Evolutionary conservation across 2,329 filamentous ascomycete species (phyloP).

Genomic region (Remersonia thermophila): DNA sequence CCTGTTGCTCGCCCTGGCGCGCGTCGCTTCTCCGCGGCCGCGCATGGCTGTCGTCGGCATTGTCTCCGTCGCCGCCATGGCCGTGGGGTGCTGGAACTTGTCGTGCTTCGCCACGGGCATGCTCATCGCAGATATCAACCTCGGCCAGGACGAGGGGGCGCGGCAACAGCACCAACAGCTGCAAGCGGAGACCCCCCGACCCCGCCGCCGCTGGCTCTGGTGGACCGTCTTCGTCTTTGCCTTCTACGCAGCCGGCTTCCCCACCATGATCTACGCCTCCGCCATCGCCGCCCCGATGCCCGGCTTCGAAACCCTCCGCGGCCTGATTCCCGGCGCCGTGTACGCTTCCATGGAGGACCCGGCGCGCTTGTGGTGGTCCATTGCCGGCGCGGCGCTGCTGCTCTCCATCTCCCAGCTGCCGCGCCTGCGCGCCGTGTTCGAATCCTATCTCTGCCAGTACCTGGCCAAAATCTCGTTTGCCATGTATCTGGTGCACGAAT

Average conservation of each 20-base stretch:
- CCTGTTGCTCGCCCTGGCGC: background rate
- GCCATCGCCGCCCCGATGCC: background rate
- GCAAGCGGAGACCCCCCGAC: too few relatives aligned
- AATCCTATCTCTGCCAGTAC: constrained; percentile 1
- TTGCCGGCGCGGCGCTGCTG: background rate
- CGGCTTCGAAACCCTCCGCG: constrained; percentile 3
- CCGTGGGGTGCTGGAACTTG: constrained; percentile 2
- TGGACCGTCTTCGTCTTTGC: background rate
- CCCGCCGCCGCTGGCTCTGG: background rate
- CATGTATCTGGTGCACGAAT: constrained; percentile 4
- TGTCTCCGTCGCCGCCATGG: background rate
- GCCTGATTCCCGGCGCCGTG: background rate
- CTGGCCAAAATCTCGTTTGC: constrained; percentile 2
- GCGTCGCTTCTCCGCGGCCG: background rate
- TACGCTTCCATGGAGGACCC: constrained; percentile 1
- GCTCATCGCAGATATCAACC: constrained; percentile 3
- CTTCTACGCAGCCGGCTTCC: constrained; percentile 2
- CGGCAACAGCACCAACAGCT: background rate
- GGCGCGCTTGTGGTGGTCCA: constrained; percentile 5
- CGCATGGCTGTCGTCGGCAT: background rate
- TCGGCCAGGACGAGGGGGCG: constrained; percentile 1
- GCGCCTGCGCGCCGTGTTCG: background rate
- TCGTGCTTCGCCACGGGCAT: constrained; percentile 3
- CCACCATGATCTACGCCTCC: background rate
- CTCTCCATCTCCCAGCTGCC: constrained; percentile 2